Base-by-base conservation (phyloP, 345 rosid species). In the Carallia brachiata region DNA sequence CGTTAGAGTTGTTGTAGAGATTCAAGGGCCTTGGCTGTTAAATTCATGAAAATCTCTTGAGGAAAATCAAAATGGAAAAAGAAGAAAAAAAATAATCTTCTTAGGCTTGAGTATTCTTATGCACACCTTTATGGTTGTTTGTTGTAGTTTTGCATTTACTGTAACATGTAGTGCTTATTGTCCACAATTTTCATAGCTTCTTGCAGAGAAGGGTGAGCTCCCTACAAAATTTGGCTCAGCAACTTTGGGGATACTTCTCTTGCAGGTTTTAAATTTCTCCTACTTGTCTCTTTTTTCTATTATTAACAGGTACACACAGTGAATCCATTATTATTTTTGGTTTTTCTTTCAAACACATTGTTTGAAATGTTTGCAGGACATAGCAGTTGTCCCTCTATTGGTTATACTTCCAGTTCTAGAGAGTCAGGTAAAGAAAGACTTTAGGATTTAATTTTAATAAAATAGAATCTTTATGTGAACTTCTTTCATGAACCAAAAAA, bases 151-250 rank as follows among this genome's bases (percentile, higher is more conserved):
- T 31, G 19, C 15, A 55, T 28, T 31, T 27, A 30, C 16, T 67
- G 50, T 30, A 40, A 32, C 59, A 61, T 69, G 36, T 69, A 65
- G 74, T 69, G 69, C 87, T 86, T 79, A 83, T 66, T 76, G 76
- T 73, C 48, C 70, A 59, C 76, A 73, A 77, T 78, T 30, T 78
- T 30, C 79, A 72, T 82, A 94, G 97, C 98, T 94, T 76, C 95
- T 94, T 80, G 97, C 98, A 84, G 98, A 94, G 84, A 90, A 82
- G 73, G 98, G 98, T 73, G 98, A 94, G 88, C 96, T 94, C 54
- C 96, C 98, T 36, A 94, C 98, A 68, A 88, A 95, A 80, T 86
- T 91, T 84, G 98, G 98, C 70, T 94, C 98, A 13, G 97, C 98
- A 76, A 91, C 98, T 71, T 80, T 94, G 73, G 98, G 98, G 63